A percentile compares a stretch with the other conserved stretches of the same genome.
phyloP scores from a whole-genome alignment of 2,329 filamentous ascomycete species.

The Blastomyces gilchristii region DNA sequence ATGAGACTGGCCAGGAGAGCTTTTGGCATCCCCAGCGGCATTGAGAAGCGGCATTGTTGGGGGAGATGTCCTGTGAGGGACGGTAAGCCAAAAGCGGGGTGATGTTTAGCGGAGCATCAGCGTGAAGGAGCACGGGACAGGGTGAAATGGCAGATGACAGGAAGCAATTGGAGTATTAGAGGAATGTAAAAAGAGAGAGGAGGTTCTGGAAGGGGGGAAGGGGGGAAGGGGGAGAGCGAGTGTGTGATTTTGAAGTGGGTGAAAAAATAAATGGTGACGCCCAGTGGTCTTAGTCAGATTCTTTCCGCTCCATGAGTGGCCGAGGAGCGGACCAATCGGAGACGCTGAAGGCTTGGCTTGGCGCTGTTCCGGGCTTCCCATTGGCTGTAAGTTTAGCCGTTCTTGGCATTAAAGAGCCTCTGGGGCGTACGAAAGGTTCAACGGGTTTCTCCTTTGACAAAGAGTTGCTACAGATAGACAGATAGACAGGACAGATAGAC shows the following conservation, averaged over 20 bases:
- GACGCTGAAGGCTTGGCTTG: neutral
- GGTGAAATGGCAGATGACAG: conserved; percentile 19
- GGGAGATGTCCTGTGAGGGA: conserved; percentile 10
- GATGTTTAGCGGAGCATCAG: conserved; percentile 16
- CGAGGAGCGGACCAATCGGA: neutral
- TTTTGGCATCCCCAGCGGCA: conserved; percentile 13
- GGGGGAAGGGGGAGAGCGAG: neutral
- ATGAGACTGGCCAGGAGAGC: conserved; percentile 11
- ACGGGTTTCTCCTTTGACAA: too few species aligned
- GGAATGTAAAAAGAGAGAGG: conserved; percentile 3
- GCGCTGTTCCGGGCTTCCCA: neutral
- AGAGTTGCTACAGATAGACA: neutral
- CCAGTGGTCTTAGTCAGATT: neutral
- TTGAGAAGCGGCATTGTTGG: conserved; percentile 21
- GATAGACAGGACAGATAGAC: too few species aligned
- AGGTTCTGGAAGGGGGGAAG: neutral
- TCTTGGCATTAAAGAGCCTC: too few species aligned
- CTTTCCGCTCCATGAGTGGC: neutral
- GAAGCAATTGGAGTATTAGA: conserved; percentile 14
- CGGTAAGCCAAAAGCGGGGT: conserved; percentile 14
- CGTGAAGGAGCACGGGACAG: conserved; percentile 8
- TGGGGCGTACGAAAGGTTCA: too few species aligned
- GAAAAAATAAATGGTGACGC: neutral
- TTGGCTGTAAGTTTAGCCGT: neutral
- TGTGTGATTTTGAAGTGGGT: neutral